phyloP scores from a whole-genome alignment of 306 rosid species.

The Malus sylvestris region DNA sequence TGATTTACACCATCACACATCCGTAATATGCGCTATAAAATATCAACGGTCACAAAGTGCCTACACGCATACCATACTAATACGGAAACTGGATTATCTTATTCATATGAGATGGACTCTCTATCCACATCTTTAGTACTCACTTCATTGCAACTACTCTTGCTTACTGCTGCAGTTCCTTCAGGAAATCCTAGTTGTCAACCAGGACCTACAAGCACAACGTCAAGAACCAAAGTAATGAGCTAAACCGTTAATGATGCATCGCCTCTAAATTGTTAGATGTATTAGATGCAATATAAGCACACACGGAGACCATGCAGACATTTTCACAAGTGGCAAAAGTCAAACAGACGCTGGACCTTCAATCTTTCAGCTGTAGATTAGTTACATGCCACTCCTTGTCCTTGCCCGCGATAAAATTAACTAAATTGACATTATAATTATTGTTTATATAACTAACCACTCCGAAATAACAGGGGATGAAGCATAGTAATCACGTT shows the following conservation, averaged over 20 bases:
- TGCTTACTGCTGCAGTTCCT: constrained; percentile 55
- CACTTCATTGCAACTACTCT: neutral
- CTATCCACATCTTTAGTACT: neutral
- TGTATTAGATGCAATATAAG: neutral
- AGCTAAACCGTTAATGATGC: neutral
- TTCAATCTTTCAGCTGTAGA: neutral
- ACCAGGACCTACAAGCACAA: constrained; percentile 41
- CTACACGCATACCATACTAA: neutral
- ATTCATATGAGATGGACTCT: constrained; percentile 15
- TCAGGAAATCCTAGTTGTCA: constrained; percentile 80
- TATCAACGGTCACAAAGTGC: neutral
- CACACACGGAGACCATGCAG: too few species aligned
- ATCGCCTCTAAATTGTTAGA: neutral
- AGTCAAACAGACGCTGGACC: neutral
- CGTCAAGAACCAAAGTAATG: constrained; percentile 7
- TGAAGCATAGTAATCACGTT: neutral
- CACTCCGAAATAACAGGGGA: too few species aligned
- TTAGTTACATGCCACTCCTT: too few species aligned
- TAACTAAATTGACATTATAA: neutral
- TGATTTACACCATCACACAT: too few species aligned
- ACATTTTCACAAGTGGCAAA: too few species aligned
- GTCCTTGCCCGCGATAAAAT: neutral
- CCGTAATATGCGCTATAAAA: too few species aligned
- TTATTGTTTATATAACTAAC: too few species aligned
- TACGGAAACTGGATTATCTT: constrained; percentile 5